Conservation (phyloP, 1,284 basidiomycete genomes). For the Malassezia equina region DNA sequence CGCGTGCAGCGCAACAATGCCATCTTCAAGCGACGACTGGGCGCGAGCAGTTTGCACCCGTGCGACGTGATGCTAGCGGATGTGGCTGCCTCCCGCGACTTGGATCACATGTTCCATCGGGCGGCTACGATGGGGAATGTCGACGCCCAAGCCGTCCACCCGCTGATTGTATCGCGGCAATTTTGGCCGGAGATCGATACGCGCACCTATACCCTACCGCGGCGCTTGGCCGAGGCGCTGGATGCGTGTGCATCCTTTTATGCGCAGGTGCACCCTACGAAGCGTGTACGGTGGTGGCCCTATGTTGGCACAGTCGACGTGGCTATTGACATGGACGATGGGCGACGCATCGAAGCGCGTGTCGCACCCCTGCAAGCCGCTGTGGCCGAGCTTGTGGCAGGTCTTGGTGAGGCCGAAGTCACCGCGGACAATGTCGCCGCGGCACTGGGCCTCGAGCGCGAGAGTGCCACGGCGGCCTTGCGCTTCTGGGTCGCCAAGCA, state of each 20-base stretch:
- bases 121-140: neutral
- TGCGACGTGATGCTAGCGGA: conserved; percentile 47
- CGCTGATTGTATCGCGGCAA: conserved; percentile 38
- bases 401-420: neutral
- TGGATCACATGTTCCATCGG: conserved; percentile 27
- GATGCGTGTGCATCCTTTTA: conserved; percentile 18
- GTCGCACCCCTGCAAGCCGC: conserved; percentile 9
- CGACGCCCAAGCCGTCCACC: conserved; percentile 20
- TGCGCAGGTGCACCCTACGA: conserved; percentile 23
- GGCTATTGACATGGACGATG: conserved; percentile 27
- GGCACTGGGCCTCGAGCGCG: conserved; percentile 9
- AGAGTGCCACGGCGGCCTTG: conserved; percentile 8
- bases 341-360: conserved; percentile 14
- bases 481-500: conserved; percentile 12
- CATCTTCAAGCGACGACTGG: conserved; percentile 43
- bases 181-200: conserved; percentile 39
- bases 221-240: conserved; percentile 24
- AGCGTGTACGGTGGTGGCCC: conserved; percentile 28
- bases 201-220: conserved; percentile 28
- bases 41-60: conserved; percentile 33
- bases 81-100: conserved; percentile 25
- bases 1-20: conserved; percentile 39
- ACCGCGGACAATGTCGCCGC: conserved; percentile 14
- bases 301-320: conserved; percentile 34
- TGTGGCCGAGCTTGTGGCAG: conserved; percentile 13